Conservation (phyloP, 2,329 filamentous ascomycete species). For the Fusarium verticillioides region DNA sequence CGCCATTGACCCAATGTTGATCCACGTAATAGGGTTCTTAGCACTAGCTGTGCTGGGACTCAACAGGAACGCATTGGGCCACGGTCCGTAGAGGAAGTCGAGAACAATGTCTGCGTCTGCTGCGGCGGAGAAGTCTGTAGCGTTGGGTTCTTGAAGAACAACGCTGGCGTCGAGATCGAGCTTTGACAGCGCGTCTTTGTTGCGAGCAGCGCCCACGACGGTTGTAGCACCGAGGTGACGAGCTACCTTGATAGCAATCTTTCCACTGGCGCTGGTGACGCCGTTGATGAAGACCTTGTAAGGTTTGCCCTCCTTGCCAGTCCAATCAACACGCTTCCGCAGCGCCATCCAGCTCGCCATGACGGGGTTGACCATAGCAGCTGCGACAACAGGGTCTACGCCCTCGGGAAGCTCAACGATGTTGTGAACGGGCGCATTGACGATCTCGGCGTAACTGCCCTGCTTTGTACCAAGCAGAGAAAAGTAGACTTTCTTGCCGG, state of each 20-base stretch:
- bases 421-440: conserved; percentile 58
- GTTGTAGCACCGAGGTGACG: conserved; percentile 59
- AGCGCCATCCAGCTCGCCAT: conserved; percentile 69
- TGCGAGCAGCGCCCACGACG: conserved; percentile 64
- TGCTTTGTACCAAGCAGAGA: conserved; percentile 47
- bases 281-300: conserved; percentile 61
- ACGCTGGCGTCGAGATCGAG: conserved; percentile 60
- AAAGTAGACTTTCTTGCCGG: conserved; percentile 63
- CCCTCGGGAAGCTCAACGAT: conserved; percentile 55
- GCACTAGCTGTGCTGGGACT: conserved; percentile 51
- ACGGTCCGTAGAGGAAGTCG: conserved; percentile 66
- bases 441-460: conserved; percentile 59
- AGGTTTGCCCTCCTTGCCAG: conserved; percentile 53
- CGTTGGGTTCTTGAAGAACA: conserved; percentile 52
- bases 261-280: conserved; percentile 63
- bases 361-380: conserved; percentile 64
- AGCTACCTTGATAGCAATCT: conserved; percentile 60
- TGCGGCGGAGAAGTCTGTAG: conserved; percentile 59
- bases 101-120: conserved; percentile 64
- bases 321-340: conserved; percentile 52
- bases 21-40: conserved; percentile 60
- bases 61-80: conserved; percentile 54
- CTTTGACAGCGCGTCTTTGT: conserved; percentile 53
- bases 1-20: conserved; percentile 62
- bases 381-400: conserved; percentile 61